Evolutionary conservation across 345 rosid species (phyloP).

Genomic region (Bretschneidera sinensis): DNA sequence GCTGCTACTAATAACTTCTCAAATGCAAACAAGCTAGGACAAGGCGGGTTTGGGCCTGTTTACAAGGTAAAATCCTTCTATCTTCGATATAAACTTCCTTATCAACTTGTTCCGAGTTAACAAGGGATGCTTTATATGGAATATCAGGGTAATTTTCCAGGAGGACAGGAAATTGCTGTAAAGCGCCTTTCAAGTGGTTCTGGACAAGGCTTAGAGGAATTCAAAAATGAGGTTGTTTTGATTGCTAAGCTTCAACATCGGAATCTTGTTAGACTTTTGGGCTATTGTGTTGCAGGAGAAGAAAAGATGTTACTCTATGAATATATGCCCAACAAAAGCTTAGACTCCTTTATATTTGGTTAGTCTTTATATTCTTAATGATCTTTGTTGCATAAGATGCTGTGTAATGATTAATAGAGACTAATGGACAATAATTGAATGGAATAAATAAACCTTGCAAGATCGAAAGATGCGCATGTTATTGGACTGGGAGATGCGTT

Average conservation of each 20-base stretch:
- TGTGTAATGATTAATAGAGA: not conserved
- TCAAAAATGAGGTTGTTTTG: slow-evolving; percentile 56
- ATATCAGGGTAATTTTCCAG: slow-evolving; percentile 40
- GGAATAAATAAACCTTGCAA: slow-evolving; percentile 19
- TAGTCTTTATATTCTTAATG: slow-evolving; percentile 1
- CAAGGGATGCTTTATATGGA: too few species aligned
- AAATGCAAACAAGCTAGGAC: slow-evolving; percentile 58
- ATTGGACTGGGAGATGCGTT: slow-evolving; percentile 49
- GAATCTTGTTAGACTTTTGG: slow-evolving; percentile 64
- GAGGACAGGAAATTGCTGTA: slow-evolving; percentile 51
- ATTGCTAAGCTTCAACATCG: slow-evolving; percentile 69
- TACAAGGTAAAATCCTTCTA: slow-evolving; percentile 39
- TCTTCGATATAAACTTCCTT: not conserved
- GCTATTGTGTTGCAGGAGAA: slow-evolving; percentile 52
- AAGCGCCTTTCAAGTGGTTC: slow-evolving; percentile 55
- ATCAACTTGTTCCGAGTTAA: too few species aligned
- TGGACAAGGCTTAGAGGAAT: slow-evolving; percentile 62
- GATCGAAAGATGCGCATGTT: slow-evolving; percentile 27
- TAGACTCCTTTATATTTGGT: slow-evolving; percentile 64
- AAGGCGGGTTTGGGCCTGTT: slow-evolving; percentile 79
- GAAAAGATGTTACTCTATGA: slow-evolving; percentile 61
- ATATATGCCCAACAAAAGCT: slow-evolving; percentile 64
- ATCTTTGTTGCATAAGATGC: not conserved
- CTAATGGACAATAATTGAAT: not conserved
- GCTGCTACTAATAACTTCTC: slow-evolving; percentile 68